Base-by-base conservation (phyloP, 768 basidiomycete species). In the Amanita brunnescens region DNA sequence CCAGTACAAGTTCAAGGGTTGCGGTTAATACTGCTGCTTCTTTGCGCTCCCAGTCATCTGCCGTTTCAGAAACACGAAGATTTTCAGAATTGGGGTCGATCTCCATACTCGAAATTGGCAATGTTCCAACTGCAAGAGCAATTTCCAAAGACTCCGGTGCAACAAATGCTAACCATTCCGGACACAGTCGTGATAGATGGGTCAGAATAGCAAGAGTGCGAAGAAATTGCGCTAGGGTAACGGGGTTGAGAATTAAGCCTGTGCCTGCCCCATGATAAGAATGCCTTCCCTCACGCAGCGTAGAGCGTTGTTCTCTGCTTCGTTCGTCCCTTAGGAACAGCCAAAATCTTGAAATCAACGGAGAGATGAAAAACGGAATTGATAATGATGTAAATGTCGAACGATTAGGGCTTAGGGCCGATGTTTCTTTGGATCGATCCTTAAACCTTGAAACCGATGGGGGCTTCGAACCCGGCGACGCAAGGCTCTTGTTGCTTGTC, bases 291-390 rank as follows among this genome's bases (percentile, higher is more conserved):
- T 76, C 67, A n/a, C 72, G 72, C 35, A 75, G 74, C 2, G 77
- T 73, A 2, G 85, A 85, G 37, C 88, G 77, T 47, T 80, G 77
- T 60, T 91, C 87, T 33, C 90, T 76, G 2, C 78, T 74, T 58
- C 87, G 82, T 59, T 89, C 84, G 58, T 95, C 91, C 6, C 88
- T 80, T 40, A 96, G 78, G 68, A 94, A 91, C n/a, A 76, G 62
- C 93, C 93, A 99, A 67, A 98, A 96, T n/a, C 85, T 80, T 58
- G 93, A 87, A 67, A 97, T 78, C 47, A 98, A 71, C 0, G 96
- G 96, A 53, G 84, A 79, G 46, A 96, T 78, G 69, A 97, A 98
- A 66, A 70, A 83, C 61, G 93, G 91, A 0, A 88, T 88, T 0
- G 92, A 91, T 23, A 98, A 69, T 47, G 79, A 75, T 16, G 79